Evolutionary conservation across 2,329 filamentous ascomycete species (phyloP), one percentile per base, ranked within the genome.

Genomic region (Beauveria scarabaeidicola): DNA sequence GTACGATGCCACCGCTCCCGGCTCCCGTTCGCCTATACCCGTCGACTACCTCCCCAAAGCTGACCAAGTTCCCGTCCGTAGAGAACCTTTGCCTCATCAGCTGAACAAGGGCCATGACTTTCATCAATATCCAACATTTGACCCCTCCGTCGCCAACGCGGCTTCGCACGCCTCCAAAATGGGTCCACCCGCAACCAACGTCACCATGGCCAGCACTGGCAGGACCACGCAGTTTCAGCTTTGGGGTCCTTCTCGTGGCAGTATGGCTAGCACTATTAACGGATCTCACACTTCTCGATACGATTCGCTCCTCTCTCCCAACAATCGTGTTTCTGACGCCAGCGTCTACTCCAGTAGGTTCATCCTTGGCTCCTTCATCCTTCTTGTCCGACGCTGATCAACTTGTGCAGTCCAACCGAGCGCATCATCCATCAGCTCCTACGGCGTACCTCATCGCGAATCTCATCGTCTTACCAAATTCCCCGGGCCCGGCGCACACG

Each of bases 111-210:
- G 84, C 52, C 77, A 78, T 66, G 92, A 97, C 73, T 96, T 86
- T 70, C 91, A 96, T 75, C 93, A 96, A 69, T 96, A 97, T 72
- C 91, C 91, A 46, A 82, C 82, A 56, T 85, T 89, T 70, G 86
- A 88, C 65, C 77, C 83, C 32, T 74, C 80, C 53, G 70, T 76
- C 59, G 74, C 77, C 46, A 38, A 25, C 13, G 73, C 76, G 62
- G 75, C 77, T 61, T 77, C 81, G 43, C 83, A 87, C 67, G 77
- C 81, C 47, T 84, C 83, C 41, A 53, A 43, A 32, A 83, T 81
- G 63, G 82, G 78, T 63, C 72, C 77, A 21, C 77, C 77, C 58
- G 76, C 74, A 62, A 74, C 77, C 59, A 88, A 87, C 70, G 78
- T 91, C 69, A 87, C 87, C 61, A 88, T 89, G 78, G 87, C 87